Evolutionary conservation across 225 moss, liverwort and hornwort genomes (phyloP), one percentile per base, ranked within the genome.

Genomic region (Neckera pumila): DNA sequence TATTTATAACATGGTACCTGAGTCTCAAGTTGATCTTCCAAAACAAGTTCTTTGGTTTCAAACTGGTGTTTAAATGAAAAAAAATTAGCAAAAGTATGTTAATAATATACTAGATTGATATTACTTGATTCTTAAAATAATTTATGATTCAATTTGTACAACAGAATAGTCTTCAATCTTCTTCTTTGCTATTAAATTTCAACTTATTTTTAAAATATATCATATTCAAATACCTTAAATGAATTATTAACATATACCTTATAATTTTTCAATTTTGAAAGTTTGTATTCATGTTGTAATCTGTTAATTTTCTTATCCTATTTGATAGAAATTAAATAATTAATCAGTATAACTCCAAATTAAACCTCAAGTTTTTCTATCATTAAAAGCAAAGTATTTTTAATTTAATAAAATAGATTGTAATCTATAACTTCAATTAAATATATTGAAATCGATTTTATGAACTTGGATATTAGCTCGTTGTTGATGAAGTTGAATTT

Each of bases 251-350:
- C 0, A 8, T 26, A 0, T 79, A 95, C 93, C 94, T 95, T 92
- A 14, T 86, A 91, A 17, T 90, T 88, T 85, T 93, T 89, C 57
- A 93, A 75, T 84, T 90, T 93, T 34, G 83, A 90, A 85, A 90
- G 57, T 63, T 92, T 89, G 19, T 92, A 79, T 6, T 94, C 92
- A 72, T 94, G 84, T 72, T 91, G 92, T 22, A 92, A 67, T 64
- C 93, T 95, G 54, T 90, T 91, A 0, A 95, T 93, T 87, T 96
- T 95, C 18, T 87, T 93, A 79, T 94, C 96, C 94, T 96, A 42
- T 61, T 83, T 61, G 28, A 83, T 36, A 10, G 40, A 8, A 31
- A 57, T 28, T 36, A 14, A 1, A 73, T n/a, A 9, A 83, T 3
- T 6, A 34, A 54, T 82, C 7, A 53, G 30, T 36, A 12, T 13